A percentile compares a stretch with the other conserved stretches of the same genome.
These are phyloP conservation scores for Kwoniella newhampshirensis DNA, from an alignment of 768 basidiomycete genomes.

Conservation along the genomic window DNA sequence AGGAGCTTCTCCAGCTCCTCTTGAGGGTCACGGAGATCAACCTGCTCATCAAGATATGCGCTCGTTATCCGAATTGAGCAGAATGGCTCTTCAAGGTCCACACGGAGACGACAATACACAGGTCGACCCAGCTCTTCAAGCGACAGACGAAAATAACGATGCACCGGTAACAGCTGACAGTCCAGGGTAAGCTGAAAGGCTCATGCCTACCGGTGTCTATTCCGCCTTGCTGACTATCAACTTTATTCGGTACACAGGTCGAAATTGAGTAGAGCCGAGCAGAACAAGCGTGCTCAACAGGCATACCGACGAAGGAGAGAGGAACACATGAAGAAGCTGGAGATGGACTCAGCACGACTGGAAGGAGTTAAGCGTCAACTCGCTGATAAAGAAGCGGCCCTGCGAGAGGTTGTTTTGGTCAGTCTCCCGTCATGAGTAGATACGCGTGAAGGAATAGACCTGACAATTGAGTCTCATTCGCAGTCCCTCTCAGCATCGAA, in stretches of 20 bases:
- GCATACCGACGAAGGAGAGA: conserved; percentile 88
- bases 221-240: neutral
- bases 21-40: neutral
- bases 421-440: conserved; percentile 11
- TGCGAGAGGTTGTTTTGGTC: conserved; percentile 34
- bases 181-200: neutral
- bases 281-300: conserved; percentile 90
- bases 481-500: conserved; percentile 21
- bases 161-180: neutral
- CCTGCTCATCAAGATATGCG: neutral
- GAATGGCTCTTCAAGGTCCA: neutral
- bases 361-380: conserved; percentile 23
- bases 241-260: neutral
- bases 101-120: neutral
- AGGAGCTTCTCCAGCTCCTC: neutral
- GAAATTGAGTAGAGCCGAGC: conserved; percentile 73
- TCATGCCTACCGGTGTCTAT: neutral
- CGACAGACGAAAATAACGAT: neutral
- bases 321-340: conserved; percentile 46
- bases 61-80: neutral
- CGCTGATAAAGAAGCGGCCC: conserved; percentile 15
- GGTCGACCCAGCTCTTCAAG: neutral
- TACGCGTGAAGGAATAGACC: too few relatives aligned
- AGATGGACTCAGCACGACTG: conserved; percentile 32
- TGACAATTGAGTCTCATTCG: too few relatives aligned